A percentile compares a stretch with the other conserved stretches of the same genome.
phyloP scores from a whole-genome alignment of 2,329 filamentous ascomycete species.

The Sordariomycetes sp. region DNA sequence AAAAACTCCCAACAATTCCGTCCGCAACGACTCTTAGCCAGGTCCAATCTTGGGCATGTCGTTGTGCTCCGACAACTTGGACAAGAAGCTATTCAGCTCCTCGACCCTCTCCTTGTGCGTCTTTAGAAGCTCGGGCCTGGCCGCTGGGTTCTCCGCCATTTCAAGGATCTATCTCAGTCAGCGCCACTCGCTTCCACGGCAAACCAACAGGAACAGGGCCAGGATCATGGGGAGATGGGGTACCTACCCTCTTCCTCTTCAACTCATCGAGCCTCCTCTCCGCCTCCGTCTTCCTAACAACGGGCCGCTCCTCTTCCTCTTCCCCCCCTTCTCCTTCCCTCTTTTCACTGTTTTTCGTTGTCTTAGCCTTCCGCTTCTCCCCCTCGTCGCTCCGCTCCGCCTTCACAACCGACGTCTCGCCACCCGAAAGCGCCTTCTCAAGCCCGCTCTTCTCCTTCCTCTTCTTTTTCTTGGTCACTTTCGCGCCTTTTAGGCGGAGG shows the following conservation, averaged over 20 bases:
- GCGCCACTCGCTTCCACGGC: neutral
- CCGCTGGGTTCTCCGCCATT: slow-evolving; percentile 46
- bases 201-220: neutral
- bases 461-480: slow-evolving; percentile 49
- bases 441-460: slow-evolving; percentile 37
- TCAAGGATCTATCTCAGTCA: slow-evolving; percentile 55
- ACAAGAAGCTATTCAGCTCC: slow-evolving; percentile 87
- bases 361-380: slow-evolving; percentile 10
- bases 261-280: slow-evolving; percentile 72
- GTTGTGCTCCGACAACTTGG: slow-evolving; percentile 87
- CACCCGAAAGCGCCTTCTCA: slow-evolving; percentile 29
- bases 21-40: slow-evolving; percentile 24
- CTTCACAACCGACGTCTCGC: slow-evolving; percentile 21
- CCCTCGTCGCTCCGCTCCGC: slow-evolving; percentile 14
- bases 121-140: slow-evolving; percentile 69
- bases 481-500: slow-evolving; percentile 73
- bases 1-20: neutral
- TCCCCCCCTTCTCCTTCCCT: slow-evolving; percentile 14
- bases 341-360: too few relatives aligned
- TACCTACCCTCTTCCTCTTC: slow-evolving; percentile 61
- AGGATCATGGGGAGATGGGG: neutral
- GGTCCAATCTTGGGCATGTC: slow-evolving; percentile 73
- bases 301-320: slow-evolving; percentile 15
- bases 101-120: slow-evolving; percentile 96
- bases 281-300: slow-evolving; percentile 61